Conservation (phyloP, 2,329 filamentous ascomycete species). For the Pyrenophora graminea region DNA sequence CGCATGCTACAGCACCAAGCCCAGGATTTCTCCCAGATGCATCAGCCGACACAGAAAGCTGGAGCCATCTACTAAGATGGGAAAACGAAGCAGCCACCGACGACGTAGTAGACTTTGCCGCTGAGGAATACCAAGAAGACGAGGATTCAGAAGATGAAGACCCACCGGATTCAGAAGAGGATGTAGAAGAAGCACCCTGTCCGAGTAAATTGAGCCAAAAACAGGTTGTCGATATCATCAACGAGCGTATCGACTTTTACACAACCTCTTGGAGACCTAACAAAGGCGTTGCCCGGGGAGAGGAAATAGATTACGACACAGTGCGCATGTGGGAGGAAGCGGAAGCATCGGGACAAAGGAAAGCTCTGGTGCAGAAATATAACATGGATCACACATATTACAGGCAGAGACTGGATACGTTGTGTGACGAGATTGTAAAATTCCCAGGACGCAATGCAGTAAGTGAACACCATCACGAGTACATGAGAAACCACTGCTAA, state of each 20-base stretch:
- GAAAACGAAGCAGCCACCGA: slow-evolving; percentile 4
- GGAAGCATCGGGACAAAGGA: slow-evolving; percentile 16
- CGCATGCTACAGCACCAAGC: neutral
- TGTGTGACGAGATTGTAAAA: slow-evolving; percentile 25
- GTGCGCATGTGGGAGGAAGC: slow-evolving; percentile 27
- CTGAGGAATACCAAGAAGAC: slow-evolving; percentile 12
- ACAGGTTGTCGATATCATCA: slow-evolving; percentile 29
- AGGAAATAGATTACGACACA: slow-evolving; percentile 21
- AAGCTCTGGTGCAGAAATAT: slow-evolving; percentile 17
- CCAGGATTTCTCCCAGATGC: neutral
- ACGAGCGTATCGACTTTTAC: slow-evolving; percentile 30
- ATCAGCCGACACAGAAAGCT: slow-evolving; percentile 7
- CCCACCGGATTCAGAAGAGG: neutral
- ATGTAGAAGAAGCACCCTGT: neutral
- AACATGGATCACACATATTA: slow-evolving; percentile 21
- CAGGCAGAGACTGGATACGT: slow-evolving; percentile 19
- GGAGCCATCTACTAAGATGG: slow-evolving; percentile 39
- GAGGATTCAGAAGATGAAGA: slow-evolving; percentile 12
- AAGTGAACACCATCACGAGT: neutral
- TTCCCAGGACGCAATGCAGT: slow-evolving; percentile 55
- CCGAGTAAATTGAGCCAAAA: slow-evolving; percentile 19
- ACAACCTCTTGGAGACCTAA: slow-evolving; percentile 26
- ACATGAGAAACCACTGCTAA: neutral
- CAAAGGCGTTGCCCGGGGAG: slow-evolving; percentile 8
- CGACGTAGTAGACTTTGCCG: slow-evolving; percentile 8